Percentiles rank a stretch among this genome's conserved stretches.
Conservation (phyloP, 31 red algal species). For the Endocladia muricata region DNA sequence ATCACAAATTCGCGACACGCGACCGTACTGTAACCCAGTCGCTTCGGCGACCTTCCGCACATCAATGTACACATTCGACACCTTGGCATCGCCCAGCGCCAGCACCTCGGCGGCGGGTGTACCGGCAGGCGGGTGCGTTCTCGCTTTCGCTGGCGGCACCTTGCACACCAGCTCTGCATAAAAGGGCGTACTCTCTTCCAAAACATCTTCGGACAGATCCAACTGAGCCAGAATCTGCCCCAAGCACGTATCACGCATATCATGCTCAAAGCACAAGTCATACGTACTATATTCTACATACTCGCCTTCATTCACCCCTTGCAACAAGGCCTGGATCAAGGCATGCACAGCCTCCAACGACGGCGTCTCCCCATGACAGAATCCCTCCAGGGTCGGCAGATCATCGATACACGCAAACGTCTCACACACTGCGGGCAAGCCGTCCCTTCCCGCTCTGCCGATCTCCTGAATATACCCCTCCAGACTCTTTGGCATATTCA, state of each 20-base stretch:
- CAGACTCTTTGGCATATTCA: constrained; percentile 74
- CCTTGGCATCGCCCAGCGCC: constrained; percentile 1
- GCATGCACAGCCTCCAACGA: constrained; percentile 6
- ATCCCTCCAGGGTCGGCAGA: constrained; percentile 55
- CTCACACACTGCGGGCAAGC: constrained; percentile 47
- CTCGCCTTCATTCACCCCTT: constrained; percentile 20
- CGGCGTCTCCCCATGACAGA: constrained; percentile 55
- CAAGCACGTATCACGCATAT: constrained; percentile 56
- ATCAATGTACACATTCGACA: constrained; percentile 23
- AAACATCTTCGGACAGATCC: constrained; percentile 47
- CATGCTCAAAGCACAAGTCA: constrained; percentile 47
- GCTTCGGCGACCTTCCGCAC: constrained; percentile 26
- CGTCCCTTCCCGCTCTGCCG: constrained; percentile 93
- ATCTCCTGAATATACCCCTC: constrained; percentile 92
- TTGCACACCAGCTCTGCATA: constrained; percentile 37
- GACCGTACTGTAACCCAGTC: constrained; percentile 35
- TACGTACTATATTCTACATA: constrained; percentile 58
- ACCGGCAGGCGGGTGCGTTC: constrained; percentile 6
- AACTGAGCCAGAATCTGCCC: constrained; percentile 66
- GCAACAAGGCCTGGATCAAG: constrained; percentile 9
- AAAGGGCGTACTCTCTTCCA: constrained; percentile 71
- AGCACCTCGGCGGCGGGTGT: constrained; percentile 19
- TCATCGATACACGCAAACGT: constrained; percentile 58
- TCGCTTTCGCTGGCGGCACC: constrained; percentile 3
- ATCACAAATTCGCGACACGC: constrained; percentile 40